Evolutionary conservation across 768 basidiomycete genomes (phyloP).

Genomic region (Gelatoporia subvermispora): DNA sequence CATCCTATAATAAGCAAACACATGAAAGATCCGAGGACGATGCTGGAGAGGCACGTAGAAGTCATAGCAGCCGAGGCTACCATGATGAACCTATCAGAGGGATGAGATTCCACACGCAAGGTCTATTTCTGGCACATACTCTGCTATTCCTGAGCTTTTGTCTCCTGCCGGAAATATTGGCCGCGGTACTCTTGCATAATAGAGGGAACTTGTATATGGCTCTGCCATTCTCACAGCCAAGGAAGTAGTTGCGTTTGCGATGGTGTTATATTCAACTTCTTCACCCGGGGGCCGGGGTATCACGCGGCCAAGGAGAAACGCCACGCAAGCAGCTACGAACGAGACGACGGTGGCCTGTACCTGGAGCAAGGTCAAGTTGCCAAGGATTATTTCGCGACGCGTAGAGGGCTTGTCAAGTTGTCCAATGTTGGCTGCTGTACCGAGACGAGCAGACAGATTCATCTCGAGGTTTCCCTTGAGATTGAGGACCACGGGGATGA

Average conservation of each 20-base stretch:
- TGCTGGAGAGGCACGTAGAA: constrained; percentile 70
- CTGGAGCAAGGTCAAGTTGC: constrained; percentile 84
- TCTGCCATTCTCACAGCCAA: too few species aligned
- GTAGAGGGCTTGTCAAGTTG: constrained; percentile 70
- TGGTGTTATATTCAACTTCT: neutral
- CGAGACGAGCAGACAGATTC: constrained; percentile 95
- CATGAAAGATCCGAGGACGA: constrained; percentile 91
- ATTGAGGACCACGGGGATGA: constrained; percentile 90
- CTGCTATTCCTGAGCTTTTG: constrained; percentile 26
- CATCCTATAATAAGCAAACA: constrained; percentile 76
- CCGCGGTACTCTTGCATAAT: constrained; percentile 9
- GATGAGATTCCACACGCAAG: neutral
- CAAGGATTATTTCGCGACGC: constrained; percentile 64
- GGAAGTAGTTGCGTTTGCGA: neutral
- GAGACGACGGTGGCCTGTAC: constrained; percentile 92
- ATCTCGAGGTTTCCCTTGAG: constrained; percentile 99
- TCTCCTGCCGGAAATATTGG: constrained; percentile 5
- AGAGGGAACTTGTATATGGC: neutral
- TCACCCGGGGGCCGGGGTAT: constrained; percentile 32
- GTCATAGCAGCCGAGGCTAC: constrained; percentile 77
- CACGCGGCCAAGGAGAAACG: constrained; percentile 65
- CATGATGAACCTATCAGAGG: constrained; percentile 59
- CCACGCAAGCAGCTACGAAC: constrained; percentile 75
- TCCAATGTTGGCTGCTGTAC: constrained; percentile 91
- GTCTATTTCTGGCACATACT: constrained; percentile 19